Base-by-base conservation (phyloP, 148 eudicot species). In the Arbutus unedo region DNA sequence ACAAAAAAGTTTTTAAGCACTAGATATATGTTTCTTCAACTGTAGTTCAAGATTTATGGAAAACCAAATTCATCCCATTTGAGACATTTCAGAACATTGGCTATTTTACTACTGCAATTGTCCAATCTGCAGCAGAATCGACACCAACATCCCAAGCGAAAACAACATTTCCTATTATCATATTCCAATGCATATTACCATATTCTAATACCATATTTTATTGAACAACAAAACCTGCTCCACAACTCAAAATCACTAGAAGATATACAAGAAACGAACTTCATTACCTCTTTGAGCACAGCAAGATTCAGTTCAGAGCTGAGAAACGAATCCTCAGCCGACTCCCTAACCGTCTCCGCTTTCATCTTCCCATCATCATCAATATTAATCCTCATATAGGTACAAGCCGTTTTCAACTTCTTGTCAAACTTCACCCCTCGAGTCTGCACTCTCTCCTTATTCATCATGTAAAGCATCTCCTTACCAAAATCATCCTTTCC, bases 281-380 rank as follows among this genome's bases (percentile, higher is more conserved):
- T n/a, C 21, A 23, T 73, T 89, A 95, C 98, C 98, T 95, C 98
- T 89, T 93, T 95, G 9, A 95, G 95, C 77, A 95, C 98, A 78
- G 92, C 80, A 85, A 92, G 89, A 79, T 93, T 91, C 82, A 95
- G 89, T 82, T 95, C 96, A 77, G 93, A 90, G 67, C 82, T 23
- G 50, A 82, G 82, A 88, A 95, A 87, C 16, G 91, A 90, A 91
- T 92, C 90, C 88, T 95, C 98, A 45, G 98, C 94, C 47, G 90
- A 82, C 43, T 92, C 96, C 82, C 87, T 87, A 41, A 89, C 93
- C 16, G 77, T 87, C 88, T 91, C 93, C 62, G 85, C 92, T 81
- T 41, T 88, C 93, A 93, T 81, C 79, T 85, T 91, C 78, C 95
- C 96, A 66, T 89, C 89, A 56, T 83, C 44, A 87, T 84, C 90